Evolutionary conservation across 352 stramenopile genomes (phyloP), one percentile per base, ranked within the genome.

Genomic region (Globisporangium paddicum): DNA sequence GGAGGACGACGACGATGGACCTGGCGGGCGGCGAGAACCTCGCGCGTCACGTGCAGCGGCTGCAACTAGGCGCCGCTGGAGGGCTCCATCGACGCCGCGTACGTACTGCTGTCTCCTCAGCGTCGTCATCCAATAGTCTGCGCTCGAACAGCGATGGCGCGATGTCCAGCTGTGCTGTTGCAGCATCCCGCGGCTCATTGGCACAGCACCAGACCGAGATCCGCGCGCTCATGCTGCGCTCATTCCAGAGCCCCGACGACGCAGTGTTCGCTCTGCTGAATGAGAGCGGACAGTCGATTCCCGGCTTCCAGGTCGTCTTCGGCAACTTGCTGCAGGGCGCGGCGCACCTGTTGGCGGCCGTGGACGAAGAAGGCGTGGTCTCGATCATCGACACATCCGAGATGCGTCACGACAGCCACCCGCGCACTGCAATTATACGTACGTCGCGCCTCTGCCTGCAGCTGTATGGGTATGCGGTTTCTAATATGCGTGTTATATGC

Each of bases 251-350:
- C 60, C 18, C 40, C 25, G 57, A 47, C 28, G 16, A 34, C 46
- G 30, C 42, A 19, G 26, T 57, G 26, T 54, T 55, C 58, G 32
- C 53, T 16, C 63, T 60, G 37, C 63, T 66, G 48, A 32, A n/a
- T 2, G 37, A 59, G 9, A 45, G 44, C 6, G 47, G 57, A 32
- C 47, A 72, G 19, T 55, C 64, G 0, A 61, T 62, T 38, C 77
- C 80, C 13, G 70, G 72, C 16, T 90, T 90, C 54, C 77, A 90
- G 50, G 60, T 86, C 9, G 60, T 70, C 5, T 87, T 83, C 32
- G 74, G 67, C 10, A 45, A 78, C 48, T 9, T 40, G 21, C 32
- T 45, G 46, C 51, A 48, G 18, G 44, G 18, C 5, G 59, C 46
- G 0, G 54, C 54, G 42, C 60, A 61, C 16, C 41, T 87, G 11